Conservation (phyloP, 495 filamentous ascomycete species). For the Penicillium salamii region DNA sequence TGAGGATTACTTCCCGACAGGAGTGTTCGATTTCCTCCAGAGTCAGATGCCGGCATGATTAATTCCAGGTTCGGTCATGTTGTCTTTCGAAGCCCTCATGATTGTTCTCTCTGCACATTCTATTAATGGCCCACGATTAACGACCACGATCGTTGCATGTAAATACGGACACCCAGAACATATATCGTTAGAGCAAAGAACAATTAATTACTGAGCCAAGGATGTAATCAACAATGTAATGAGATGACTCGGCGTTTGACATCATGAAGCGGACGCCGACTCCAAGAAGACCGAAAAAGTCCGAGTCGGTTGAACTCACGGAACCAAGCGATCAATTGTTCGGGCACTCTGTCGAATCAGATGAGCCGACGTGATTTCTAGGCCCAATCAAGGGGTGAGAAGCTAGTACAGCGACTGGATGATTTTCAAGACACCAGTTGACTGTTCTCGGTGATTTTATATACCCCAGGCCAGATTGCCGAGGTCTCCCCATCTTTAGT, state of each 20-base stretch:
- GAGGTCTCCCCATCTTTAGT: conserved; percentile 25
- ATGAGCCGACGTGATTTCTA: background rate
- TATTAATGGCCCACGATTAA: conserved; percentile 3
- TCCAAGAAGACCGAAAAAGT: conserved; percentile 17
- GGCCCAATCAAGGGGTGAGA: background rate
- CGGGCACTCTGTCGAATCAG: conserved; percentile 18
- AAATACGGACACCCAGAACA: background rate
- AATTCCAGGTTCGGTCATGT: background rate
- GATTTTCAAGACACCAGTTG: background rate
- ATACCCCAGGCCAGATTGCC: conserved; percentile 18
- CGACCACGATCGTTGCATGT: conserved; percentile 1
- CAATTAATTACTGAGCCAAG: no score
- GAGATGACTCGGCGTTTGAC: conserved; percentile 1
- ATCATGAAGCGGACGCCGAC: background rate
- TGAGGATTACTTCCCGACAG: conserved; percentile 49
- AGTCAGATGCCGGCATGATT: conserved; percentile 45
- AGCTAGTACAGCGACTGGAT: background rate
- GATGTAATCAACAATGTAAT: background rate
- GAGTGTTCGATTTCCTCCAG: conserved; percentile 49
- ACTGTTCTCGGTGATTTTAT: conserved; percentile 9
- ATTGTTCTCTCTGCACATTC: conserved; percentile 8
- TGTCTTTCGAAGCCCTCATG: conserved; percentile 2
- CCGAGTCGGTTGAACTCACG: conserved; percentile 11
- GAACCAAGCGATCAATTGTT: background rate
- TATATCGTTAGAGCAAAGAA: conserved; percentile 1